A percentile compares a stretch with the other conserved stretches of the same genome.
These are phyloP conservation scores for Hemileccinum rubropunctum DNA, from an alignment of 768 basidiomycete genomes.

Conservation along the genomic window DNA sequence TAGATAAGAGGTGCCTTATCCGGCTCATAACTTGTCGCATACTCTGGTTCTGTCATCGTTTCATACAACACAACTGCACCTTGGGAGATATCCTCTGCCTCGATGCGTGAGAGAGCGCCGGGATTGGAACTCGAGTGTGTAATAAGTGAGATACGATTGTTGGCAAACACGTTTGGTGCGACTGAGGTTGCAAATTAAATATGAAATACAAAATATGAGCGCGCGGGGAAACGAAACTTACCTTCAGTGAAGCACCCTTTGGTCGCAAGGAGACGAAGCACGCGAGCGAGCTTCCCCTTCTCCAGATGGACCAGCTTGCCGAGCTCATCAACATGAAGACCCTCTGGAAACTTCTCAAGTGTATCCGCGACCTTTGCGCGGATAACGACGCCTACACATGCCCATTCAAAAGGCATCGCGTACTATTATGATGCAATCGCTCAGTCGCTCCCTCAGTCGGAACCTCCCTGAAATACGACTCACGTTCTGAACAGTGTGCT, in stretches of 20 bases:
- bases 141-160: constrained; percentile 34
- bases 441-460: not conserved
- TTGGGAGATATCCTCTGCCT: constrained; percentile 9
- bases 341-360: constrained; percentile 23
- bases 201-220: not conserved
- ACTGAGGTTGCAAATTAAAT: constrained; percentile 13
- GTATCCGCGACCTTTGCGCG: constrained; percentile 28
- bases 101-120: constrained; percentile 7
- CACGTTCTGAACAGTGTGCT: constrained; percentile 27
- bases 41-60: constrained; percentile 23
- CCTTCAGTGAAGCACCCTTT: constrained; percentile 33
- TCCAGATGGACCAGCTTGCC: constrained; percentile 23
- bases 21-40: constrained; percentile 22
- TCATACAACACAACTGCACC: constrained; percentile 22
- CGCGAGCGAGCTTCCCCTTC: constrained; percentile 27
- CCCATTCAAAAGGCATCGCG: constrained; percentile 25
- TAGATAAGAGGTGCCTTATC: constrained; percentile 22
- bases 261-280: constrained; percentile 30
- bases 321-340: constrained; percentile 28
- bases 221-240: not conserved
- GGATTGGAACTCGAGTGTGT: constrained; percentile 14
- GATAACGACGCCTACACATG: constrained; percentile 24
- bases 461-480: not conserved
- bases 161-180: constrained; percentile 27
- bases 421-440: constrained; percentile 1